These are phyloP conservation scores for Orbilia brochopaga DNA, from an alignment of 2,329 filamentous ascomycete genomes.

Conservation along the genomic window DNA sequence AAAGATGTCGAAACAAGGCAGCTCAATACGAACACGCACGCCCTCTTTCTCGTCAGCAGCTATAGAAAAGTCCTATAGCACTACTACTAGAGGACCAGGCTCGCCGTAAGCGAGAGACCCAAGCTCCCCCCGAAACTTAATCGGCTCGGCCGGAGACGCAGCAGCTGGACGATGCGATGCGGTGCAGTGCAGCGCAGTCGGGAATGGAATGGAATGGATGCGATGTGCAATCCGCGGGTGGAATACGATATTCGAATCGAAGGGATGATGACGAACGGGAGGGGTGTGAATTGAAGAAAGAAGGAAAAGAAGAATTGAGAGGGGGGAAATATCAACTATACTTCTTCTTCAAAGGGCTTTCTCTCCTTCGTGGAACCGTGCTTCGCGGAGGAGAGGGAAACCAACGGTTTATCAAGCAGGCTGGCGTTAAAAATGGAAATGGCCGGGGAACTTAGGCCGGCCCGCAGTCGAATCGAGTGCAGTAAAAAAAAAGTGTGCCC, in stretches of 20 bases:
- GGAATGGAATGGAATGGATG: background rate
- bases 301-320: conserved; percentile 3
- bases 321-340: conserved; percentile 12
- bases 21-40: conserved; percentile 16
- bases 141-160: conserved; percentile 23
- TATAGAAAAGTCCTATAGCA: no score
- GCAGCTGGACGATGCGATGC: background rate
- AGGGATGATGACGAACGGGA: background rate
- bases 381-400: conserved; percentile 18
- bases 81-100: conserved; percentile 28
- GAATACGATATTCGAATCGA: no score
- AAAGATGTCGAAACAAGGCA: conserved; percentile 40
- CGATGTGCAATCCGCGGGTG: no score
- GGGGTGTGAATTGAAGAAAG: background rate
- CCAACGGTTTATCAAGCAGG: conserved; percentile 33
- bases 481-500: conserved; percentile 12
- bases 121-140: conserved; percentile 15
- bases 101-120: conserved; percentile 46
- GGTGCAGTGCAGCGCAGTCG: background rate
- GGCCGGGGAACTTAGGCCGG: conserved; percentile 48
- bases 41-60: no score
- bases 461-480: conserved; percentile 31
- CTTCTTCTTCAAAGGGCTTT: conserved; percentile 8
- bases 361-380: conserved; percentile 1
- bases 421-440: conserved; percentile 51